Conservation (phyloP, 805 yeast genomes). For the Candida ipomoeae region DNA sequence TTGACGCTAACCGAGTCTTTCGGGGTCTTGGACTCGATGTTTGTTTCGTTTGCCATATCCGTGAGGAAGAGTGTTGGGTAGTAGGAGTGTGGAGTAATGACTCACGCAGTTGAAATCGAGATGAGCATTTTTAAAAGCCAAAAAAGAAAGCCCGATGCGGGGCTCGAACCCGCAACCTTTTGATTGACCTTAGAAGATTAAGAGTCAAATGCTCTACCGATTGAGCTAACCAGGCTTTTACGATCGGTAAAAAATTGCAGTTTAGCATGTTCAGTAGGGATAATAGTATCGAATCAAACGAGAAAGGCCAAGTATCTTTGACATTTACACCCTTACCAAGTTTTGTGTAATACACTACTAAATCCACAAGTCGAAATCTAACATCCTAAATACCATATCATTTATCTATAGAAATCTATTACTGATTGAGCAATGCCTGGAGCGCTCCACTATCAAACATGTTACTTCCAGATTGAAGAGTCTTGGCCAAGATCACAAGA, state of each 20-base stretch:
- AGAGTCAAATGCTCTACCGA: constrained; percentile 25
- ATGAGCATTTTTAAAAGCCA: neutral
- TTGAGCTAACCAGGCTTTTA: constrained; percentile 21
- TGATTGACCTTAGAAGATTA: constrained; percentile 20
- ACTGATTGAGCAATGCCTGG: constrained; percentile 17
- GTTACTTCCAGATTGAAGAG: constrained; percentile 54
- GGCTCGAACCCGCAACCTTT: constrained; percentile 25
- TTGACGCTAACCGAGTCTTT: constrained; percentile 3
- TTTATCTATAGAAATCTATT: too few species aligned
- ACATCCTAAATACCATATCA: too few species aligned
- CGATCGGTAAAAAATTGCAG: neutral
- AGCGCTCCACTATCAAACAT: constrained; percentile 55
- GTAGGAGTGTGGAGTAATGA: neutral
- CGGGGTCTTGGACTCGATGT: neutral
- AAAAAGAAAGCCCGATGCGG: constrained; percentile 22
- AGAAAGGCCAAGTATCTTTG: too few species aligned
- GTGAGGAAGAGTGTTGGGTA: neutral
- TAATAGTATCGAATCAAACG: too few species aligned
- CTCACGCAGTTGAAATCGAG: neutral
- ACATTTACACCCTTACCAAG: too few species aligned
- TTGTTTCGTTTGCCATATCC: constrained; percentile 1
- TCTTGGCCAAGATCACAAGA: constrained; percentile 51
- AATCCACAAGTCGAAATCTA: too few species aligned
- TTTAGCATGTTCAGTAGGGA: neutral
- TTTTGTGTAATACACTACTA: too few species aligned